phyloP scores from a whole-genome alignment of 2,329 filamentous ascomycete species.

The Epichloe sylvatica region DNA sequence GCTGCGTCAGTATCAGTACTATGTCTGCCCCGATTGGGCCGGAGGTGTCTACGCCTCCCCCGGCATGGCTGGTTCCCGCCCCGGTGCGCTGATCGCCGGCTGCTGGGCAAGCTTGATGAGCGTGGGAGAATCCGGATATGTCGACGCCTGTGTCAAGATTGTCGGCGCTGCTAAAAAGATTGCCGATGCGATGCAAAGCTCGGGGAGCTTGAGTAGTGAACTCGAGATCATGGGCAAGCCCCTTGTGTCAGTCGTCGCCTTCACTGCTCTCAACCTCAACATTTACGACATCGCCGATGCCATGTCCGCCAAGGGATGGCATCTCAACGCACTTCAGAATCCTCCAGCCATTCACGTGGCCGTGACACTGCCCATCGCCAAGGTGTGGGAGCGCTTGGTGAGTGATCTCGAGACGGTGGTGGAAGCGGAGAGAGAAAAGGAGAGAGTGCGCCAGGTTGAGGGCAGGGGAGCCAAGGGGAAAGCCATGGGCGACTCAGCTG shows the following conservation, averaged over 20 bases:
- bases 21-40: constrained; percentile 86
- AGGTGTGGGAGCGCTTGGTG: constrained; percentile 67
- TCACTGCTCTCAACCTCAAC: constrained; percentile 69
- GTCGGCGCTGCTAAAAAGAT: constrained; percentile 83
- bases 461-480: constrained; percentile 52
- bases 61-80: constrained; percentile 78
- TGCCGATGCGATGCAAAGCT: constrained; percentile 55
- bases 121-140: constrained; percentile 76
- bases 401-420: constrained; percentile 54
- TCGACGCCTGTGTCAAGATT: constrained; percentile 75
- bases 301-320: constrained; percentile 78
- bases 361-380: constrained; percentile 74
- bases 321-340: constrained; percentile 84
- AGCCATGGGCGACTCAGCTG: constrained; percentile 65
- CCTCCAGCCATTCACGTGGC: constrained; percentile 89
- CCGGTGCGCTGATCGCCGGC: constrained; percentile 85
- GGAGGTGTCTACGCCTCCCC: constrained; percentile 97
- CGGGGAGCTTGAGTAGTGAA: constrained; percentile 54
- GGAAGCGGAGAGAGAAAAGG: constrained; percentile 67
- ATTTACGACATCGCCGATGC: constrained; percentile 90
- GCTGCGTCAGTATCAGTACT: constrained; percentile 86
- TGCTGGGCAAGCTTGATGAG: constrained; percentile 91
- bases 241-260: constrained; percentile 80
- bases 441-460: constrained; percentile 55
- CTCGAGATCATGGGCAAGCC: constrained; percentile 73